phyloP scores from a whole-genome alignment of 805 yeast genomes.

The Brettanomyces naardenensis region DNA sequence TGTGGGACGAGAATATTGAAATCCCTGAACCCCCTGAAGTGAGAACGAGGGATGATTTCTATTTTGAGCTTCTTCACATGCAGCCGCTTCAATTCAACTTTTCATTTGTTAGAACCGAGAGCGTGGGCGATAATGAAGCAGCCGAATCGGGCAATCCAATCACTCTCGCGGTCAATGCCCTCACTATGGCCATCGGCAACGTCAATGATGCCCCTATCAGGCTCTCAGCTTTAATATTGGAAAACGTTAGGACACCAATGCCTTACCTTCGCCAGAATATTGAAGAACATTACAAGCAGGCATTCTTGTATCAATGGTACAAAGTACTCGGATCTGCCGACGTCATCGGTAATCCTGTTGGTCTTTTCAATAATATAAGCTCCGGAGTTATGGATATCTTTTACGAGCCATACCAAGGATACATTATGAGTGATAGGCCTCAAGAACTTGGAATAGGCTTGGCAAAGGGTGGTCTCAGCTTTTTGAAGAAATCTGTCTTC shows the following conservation, averaged over 20 bases:
- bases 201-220: slow-evolving; percentile 94
- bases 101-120: slow-evolving; percentile 86
- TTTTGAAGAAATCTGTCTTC: slow-evolving; percentile 88
- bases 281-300: slow-evolving; percentile 83
- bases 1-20: slow-evolving; percentile 56
- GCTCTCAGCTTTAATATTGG: slow-evolving; percentile 78
- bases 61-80: slow-evolving; percentile 85
- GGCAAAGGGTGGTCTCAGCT: slow-evolving; percentile 94
- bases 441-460: slow-evolving; percentile 91
- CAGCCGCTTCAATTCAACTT: slow-evolving; percentile 87
- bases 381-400: slow-evolving; percentile 96
- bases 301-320: slow-evolving; percentile 84
- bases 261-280: slow-evolving; percentile 65
- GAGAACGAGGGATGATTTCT: slow-evolving; percentile 57
- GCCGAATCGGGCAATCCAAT: slow-evolving; percentile 53
- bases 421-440: slow-evolving; percentile 88
- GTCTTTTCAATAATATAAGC: slow-evolving; percentile 83
- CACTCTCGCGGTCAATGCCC: slow-evolving; percentile 70
- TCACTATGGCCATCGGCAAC: slow-evolving; percentile 96
- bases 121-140: slow-evolving; percentile 31
- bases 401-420: slow-evolving; percentile 96
- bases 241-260: slow-evolving; percentile 81
- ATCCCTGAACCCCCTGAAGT: slow-evolving; percentile 63
- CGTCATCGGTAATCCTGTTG: slow-evolving; percentile 94
- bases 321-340: slow-evolving; percentile 95